Evolutionary conservation across 306 rosid species (phyloP).

Genomic region (Quercus wislizeni): DNA sequence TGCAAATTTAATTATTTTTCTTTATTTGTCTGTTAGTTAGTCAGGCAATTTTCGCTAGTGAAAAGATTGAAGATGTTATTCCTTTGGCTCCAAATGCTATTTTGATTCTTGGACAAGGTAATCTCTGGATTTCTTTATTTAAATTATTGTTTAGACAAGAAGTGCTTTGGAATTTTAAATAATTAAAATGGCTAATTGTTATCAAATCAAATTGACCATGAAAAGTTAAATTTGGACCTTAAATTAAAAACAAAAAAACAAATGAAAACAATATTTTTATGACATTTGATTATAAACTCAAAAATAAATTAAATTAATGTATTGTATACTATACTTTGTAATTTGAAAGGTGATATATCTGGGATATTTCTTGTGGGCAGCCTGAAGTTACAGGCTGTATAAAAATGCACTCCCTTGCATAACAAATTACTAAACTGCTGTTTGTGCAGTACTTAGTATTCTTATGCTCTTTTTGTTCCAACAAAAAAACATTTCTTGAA

Average conservation of each 20-base stretch:
- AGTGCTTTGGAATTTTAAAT: background rate
- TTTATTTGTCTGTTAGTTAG: constrained; percentile 42
- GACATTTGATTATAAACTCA: constrained; percentile 1
- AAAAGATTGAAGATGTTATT: constrained; percentile 75
- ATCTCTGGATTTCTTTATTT: constrained; percentile 1
- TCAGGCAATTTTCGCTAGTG: constrained; percentile 64
- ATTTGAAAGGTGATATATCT: background rate
- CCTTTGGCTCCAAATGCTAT: constrained; percentile 63
- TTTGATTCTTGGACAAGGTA: constrained; percentile 95
- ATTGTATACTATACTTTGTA: background rate
- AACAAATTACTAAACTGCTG: background rate
- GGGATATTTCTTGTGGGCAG: background rate
- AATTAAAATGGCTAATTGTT: background rate
- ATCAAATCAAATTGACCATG: no score
- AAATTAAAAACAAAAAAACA: background rate
- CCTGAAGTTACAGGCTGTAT: background rate
- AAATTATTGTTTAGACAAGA: background rate
- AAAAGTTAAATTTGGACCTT: no score
- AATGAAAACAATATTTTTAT: background rate
- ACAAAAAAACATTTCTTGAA: no score
- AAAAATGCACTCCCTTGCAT: background rate
- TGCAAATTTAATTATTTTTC: background rate
- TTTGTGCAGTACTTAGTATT: background rate
- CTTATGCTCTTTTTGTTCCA: background rate
- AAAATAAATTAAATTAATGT: background rate